A percentile compares a stretch with the other conserved stretches of the same genome.
Evolutionary conservation across 148 eudicot genomes (phyloP).

Genomic region (Nyssa sinensis): DNA sequence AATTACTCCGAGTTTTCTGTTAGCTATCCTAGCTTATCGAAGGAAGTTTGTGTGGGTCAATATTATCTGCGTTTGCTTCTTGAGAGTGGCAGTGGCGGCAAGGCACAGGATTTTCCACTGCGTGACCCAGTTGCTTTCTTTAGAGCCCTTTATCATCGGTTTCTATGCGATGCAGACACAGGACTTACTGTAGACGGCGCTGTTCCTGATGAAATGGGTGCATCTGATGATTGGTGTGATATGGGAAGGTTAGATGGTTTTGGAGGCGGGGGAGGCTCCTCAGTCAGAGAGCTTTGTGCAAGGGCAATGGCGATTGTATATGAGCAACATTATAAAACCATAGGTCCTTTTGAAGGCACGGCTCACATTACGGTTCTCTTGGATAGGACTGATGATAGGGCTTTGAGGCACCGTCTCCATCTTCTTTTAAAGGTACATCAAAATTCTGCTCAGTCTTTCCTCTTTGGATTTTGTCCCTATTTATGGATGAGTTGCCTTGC

Average conservation of each 20-base stretch:
- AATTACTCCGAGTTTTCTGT: constrained; percentile 90
- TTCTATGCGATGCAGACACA: constrained; percentile 91
- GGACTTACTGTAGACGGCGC: constrained; percentile 97
- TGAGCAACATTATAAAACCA: constrained; percentile 72
- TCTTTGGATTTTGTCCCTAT: neutral
- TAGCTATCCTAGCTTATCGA: constrained; percentile 83
- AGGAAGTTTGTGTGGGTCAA: constrained; percentile 99
- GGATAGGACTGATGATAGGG: constrained; percentile 96
- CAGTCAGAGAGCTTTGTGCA: constrained; percentile 96
- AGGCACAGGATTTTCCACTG: constrained; percentile 91
- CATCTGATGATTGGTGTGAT: constrained; percentile 99
- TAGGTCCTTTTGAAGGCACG: constrained; percentile 95
- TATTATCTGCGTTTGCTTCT: constrained; percentile 94
- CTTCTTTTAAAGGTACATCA: constrained; percentile 75
- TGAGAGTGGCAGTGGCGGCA: constrained; percentile 75
- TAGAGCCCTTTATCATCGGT: constrained; percentile 94
- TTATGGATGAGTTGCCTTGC: constrained; percentile 1
- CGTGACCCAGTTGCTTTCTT: constrained; percentile 97
- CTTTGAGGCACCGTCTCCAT: constrained; percentile 95
- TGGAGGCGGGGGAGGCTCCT: constrained; percentile 97
- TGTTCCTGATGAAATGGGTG: constrained; percentile 93
- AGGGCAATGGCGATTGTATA: constrained; percentile 99
- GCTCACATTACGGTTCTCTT: constrained; percentile 90
- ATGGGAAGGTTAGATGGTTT: constrained; percentile 99
- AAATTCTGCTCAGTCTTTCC: neutral